Evolutionary conservation across 2,329 filamentous ascomycete species (phyloP), one percentile per base, ranked within the genome.

Genomic region (Ophiostoma piceae): DNA sequence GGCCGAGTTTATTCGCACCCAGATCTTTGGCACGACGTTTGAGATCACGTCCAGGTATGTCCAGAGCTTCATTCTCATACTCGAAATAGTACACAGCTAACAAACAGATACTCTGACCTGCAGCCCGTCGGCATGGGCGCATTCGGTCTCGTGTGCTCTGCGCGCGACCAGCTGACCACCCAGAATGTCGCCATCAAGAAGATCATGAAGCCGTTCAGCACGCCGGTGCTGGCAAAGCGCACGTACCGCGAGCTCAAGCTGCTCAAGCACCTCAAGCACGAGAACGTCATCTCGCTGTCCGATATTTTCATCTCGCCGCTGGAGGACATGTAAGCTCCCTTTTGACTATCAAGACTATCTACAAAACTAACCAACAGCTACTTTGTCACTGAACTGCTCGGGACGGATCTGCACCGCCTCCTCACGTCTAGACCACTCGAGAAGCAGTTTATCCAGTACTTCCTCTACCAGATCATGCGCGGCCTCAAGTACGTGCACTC

Each of bases 131-230:
- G 95, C 79, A 99, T 99, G 95, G 95, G 95, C 77, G 95, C 95
- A 72, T 99, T 99, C 81, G 95, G 95, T 74, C 88, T 99, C 73
- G 95, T 99, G 76, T 99, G 95, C 82, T 98, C 95, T 74, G 95
- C 95, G 71, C 94, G 93, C 82, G 95, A 99, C 80, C 94, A 98
- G 84, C 92, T 99, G 81, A 98, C 95, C 72, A 92, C 88, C 79
- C 94, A 97, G 81, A 93, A 94, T 81, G 95, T 99, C 72, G 95
- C 95, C 71, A 94, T 99, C 79, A 99, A 99, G 87, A 99, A 99
- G 88, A 99, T 99, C 78, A 98, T 99, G 94, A 99, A 98, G 85
- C 95, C 95, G 11, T 99, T 99, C 82, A 97, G 94, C 85, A 99
- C 95, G n/a, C 94, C 95, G 0, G 95, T 99, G 71, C 85, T 99